Base-by-base conservation (phyloP, 805 yeast species). In the Cyberlindnera suaveolens region DNA sequence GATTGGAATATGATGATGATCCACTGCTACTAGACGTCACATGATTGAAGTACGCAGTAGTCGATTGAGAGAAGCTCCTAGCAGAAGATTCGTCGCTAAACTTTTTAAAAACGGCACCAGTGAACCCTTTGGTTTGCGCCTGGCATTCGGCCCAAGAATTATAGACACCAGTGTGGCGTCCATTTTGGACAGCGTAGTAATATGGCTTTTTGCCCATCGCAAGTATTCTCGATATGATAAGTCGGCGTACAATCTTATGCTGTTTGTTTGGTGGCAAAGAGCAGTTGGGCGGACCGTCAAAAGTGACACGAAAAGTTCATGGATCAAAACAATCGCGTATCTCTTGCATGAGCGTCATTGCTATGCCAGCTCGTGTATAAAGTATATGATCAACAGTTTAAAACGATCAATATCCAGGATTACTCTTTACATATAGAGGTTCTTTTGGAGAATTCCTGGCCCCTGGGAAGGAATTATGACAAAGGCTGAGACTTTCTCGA, bases 111-210 rank as follows among this genome's bases (percentile, higher is more conserved):
- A 30, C 63, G 44, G 58, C 56, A 35, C 57, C 58, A 4, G 37
- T 30, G 31, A 23, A 49, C 0, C 90, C 87, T 6, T 54, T 50
- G 0, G 80, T 84, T 36, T 77, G 75, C 0, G 51, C 49, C 41
- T 71, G 65, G 44, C 82, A 78, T 5, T 71, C 77, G 1, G 58
- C 56, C 96, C 96, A 88, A 16, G 61, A 60, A 7, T 43, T 50
- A 60, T 64, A 87, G 1, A 87, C 67, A 3, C 48, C 48, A 1
- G 43, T 23, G 2, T 47, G 43, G 15, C 78, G 63, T 1, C 88
- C 87, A 5, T 60, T 64, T 26, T 63, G 67, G 2, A 80, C 85
- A 0, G 83, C 85, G 50, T 80, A 80, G 48, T 50, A 74, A 6
- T 39, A 38, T 30, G 31, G 27, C 26, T 47, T 43, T 32, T 44